Evolutionary conservation across 108 stramenopile genomes (phyloP), one percentile per base, ranked within the genome.

Genomic region (Nitzschia inconspicua): DNA sequence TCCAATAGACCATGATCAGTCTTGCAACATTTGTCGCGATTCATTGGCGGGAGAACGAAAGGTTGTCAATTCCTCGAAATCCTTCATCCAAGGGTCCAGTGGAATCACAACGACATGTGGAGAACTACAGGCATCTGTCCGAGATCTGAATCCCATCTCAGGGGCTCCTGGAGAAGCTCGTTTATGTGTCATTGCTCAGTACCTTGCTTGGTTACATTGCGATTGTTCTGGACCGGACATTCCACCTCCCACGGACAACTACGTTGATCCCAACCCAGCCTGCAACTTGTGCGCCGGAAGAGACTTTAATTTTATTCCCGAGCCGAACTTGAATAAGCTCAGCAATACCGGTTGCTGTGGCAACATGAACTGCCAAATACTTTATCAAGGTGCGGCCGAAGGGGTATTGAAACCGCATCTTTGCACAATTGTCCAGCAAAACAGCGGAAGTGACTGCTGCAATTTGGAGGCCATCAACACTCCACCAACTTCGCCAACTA

Each of bases 1-100:
- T n/a, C n/a, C n/a, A n/a, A n/a, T n/a, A n/a, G n/a, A n/a, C n/a
- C n/a, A n/a, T n/a, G n/a, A n/a, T n/a, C n/a, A 39, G n/a, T 39
- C 53, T 36, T 25, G 53, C 19, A 54, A 54, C 1, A 11, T 54
- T 18, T 54, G 53, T 54, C 53, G 53, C 13, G 53, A 54, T 36
- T 31, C 53, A 8, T 35, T 35, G 27, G 13, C 3, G 0, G 53
- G 36, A 0, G 53, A 54, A 35, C 3, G 53, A 36, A 24, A 36
- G 10, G 18, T 54, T 13, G 5, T 37, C 4, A 36, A 54, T 36
- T 35, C 53, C 10, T 23, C 6, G 2, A 54, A 39, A 32, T 23
- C 34, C 10, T 54, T 54, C 0, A 36, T 19, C 16, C 53, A 54
- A 54, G n/a, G n/a, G n/a, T 34, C 53, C 5, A 54, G 28, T 16